These are phyloP conservation scores for Annulohypoxylon maeteangense DNA, from an alignment of 495 filamentous ascomycete species.

Conservation along the genomic window DNA sequence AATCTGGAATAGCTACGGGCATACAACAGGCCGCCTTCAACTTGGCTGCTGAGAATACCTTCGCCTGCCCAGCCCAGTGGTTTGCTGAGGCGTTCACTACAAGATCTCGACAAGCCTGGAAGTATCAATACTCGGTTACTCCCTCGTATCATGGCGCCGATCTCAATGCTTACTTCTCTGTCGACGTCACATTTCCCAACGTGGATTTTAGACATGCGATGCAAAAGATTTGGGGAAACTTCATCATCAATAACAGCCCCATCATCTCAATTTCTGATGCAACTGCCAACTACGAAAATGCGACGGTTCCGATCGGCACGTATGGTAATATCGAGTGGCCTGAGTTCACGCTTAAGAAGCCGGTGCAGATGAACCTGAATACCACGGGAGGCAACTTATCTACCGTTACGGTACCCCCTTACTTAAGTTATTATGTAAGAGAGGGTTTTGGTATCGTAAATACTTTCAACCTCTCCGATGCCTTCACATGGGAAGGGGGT, in stretches of 20 bases:
- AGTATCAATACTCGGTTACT: slow-evolving; percentile 72
- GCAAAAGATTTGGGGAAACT: slow-evolving; percentile 63
- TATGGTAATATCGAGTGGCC: slow-evolving; percentile 50
- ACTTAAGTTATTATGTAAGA: slow-evolving; percentile 48
- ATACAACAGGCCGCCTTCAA: slow-evolving; percentile 55
- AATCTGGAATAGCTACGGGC: slow-evolving; percentile 40
- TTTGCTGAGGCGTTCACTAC: slow-evolving; percentile 66
- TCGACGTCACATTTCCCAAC: slow-evolving; percentile 46
- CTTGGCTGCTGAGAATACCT: slow-evolving; percentile 69
- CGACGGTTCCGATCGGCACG: slow-evolving; percentile 39
- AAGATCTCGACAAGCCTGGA: slow-evolving; percentile 55
- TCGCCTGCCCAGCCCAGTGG: slow-evolving; percentile 72
- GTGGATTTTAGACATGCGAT: slow-evolving; percentile 49
- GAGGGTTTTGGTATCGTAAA: slow-evolving; percentile 57
- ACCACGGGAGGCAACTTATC: slow-evolving; percentile 60
- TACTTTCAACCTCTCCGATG: slow-evolving; percentile 59
- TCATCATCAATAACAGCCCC: slow-evolving; percentile 64
- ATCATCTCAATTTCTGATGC: slow-evolving; percentile 55
- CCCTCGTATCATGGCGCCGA: slow-evolving; percentile 69
- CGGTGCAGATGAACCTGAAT: slow-evolving; percentile 64
- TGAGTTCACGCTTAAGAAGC: slow-evolving; percentile 47
- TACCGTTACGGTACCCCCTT: slow-evolving; percentile 37
- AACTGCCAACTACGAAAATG: slow-evolving; percentile 53
- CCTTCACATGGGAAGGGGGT: slow-evolving; percentile 66
- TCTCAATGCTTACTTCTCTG: slow-evolving; percentile 59